These are phyloP conservation scores for Pezicula neosporulosa DNA, from an alignment of 2,329 filamentous ascomycete genomes.

Conservation along the genomic window DNA sequence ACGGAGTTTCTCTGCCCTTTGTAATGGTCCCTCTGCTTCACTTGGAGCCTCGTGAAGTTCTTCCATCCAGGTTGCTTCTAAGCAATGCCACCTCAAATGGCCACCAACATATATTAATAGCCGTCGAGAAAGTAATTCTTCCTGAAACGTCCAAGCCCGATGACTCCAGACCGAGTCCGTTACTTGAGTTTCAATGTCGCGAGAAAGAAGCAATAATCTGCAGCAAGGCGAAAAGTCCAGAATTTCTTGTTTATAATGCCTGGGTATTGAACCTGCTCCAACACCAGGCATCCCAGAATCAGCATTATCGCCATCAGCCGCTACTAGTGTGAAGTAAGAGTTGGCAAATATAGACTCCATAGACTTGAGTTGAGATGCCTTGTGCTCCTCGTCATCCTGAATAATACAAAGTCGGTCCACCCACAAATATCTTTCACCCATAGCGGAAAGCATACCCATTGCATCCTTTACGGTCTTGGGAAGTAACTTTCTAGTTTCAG, in stretches of 20 bases:
- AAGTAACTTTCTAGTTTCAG: neutral
- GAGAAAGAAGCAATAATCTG: neutral
- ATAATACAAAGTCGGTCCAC: conserved; percentile 3
- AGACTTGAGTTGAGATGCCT: conserved; percentile 10
- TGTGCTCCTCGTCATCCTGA: neutral
- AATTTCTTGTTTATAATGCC: neutral
- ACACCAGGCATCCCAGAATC: conserved; percentile 16
- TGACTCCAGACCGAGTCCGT: conserved; percentile 31
- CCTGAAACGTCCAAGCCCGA: conserved; percentile 18
- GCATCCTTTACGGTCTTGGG: conserved; percentile 4
- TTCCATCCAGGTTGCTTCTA: neutral
- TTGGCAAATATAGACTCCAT: neutral
- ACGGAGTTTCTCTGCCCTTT: neutral
- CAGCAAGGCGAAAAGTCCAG: neutral
- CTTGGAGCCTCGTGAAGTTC: neutral
- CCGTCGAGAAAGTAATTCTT: neutral
- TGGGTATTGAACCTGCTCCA: conserved; percentile 17
- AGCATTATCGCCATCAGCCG: conserved; percentile 7
- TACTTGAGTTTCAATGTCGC: neutral
- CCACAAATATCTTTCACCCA: conserved; percentile 4
- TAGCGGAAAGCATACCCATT: neutral
- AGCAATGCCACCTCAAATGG: neutral
- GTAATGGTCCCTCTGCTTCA: neutral
- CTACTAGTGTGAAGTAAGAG: conserved; percentile 1
- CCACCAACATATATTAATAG: neutral